A percentile compares a stretch with the other conserved stretches of the same genome.
Conservation (phyloP, 768 basidiomycete genomes). For the Phanerochaete carnosa region DNA sequence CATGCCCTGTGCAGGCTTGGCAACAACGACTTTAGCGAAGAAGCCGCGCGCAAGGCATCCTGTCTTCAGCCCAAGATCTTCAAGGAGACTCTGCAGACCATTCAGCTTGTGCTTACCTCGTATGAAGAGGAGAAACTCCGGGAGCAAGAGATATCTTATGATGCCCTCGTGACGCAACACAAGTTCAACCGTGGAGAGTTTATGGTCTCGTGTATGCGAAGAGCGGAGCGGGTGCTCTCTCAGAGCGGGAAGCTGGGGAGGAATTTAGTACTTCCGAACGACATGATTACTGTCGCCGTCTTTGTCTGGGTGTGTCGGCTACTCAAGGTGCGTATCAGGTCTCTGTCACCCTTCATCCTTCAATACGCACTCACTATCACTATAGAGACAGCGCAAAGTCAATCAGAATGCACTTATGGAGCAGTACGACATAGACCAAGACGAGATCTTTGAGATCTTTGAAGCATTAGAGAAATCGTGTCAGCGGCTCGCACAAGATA, state of each 20-base stretch:
- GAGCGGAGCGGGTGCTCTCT: constrained; percentile 19
- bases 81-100: constrained; percentile 20
- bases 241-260: constrained; percentile 16
- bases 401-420: neutral
- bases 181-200: constrained; percentile 2
- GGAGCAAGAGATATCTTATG: neutral
- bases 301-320: constrained; percentile 24
- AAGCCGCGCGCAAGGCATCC: constrained; percentile 29
- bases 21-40: constrained; percentile 26
- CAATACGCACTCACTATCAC: neutral
- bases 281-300: constrained; percentile 20
- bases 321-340: constrained; percentile 5
- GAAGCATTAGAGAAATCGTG: neutral
- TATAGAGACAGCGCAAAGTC: neutral
- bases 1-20: constrained; percentile 17
- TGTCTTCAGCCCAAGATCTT: constrained; percentile 29
- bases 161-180: neutral
- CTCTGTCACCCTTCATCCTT: neutral
- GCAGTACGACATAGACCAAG: neutral
- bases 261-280: constrained; percentile 11
- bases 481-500: neutral
- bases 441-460: neutral
- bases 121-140: neutral
- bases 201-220: constrained; percentile 19
- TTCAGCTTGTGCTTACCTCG: constrained; percentile 21